Percentiles rank a stretch among this genome's conserved stretches.
Conservation (phyloP, 345 rosid genomes). For the Clarkia xantiana region DNA sequence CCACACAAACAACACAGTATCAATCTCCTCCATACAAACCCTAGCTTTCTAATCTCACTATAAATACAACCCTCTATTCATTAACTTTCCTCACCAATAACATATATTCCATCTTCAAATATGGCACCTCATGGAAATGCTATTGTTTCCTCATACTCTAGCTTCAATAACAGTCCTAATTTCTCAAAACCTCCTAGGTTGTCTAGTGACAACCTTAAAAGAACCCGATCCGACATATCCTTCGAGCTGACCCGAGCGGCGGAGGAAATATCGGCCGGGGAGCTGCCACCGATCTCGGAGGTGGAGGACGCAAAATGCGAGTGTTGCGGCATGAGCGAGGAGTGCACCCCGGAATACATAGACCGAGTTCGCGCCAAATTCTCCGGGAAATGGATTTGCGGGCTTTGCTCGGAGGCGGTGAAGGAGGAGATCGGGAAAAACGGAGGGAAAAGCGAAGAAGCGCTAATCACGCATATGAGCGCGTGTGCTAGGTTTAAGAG, state of each 20-base stretch:
- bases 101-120: not conserved
- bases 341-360: conserved; percentile 78
- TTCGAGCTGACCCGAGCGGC: conserved; percentile 30
- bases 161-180: conserved; percentile 12
- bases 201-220: conserved; percentile 30
- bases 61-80: conserved; percentile 12
- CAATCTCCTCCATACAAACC: conserved; percentile 24
- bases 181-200: conserved; percentile 45
- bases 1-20: conserved; percentile 22
- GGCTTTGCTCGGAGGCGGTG: conserved; percentile 80
- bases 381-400: conserved; percentile 76
- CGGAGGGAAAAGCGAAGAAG: conserved; percentile 44
- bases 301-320: conserved; percentile 74
- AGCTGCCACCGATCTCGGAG: conserved; percentile 46
- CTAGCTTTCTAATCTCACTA: conserved; percentile 8
- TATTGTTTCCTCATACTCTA: conserved; percentile 13
- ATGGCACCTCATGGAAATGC: conserved; percentile 65
- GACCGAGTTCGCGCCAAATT: conserved; percentile 46
- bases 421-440: conserved; percentile 68
- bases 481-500: conserved; percentile 72
- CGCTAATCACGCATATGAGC: conserved; percentile 53
- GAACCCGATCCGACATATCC: conserved; percentile 59
- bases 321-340: conserved; percentile 88
- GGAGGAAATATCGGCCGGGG: conserved; percentile 4
- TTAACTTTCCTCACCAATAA: conserved; percentile 1